These are phyloP conservation scores for maize (Zea mays) DNA, from an alignment of 176 grass and related monocot genomes.

Conservation along the genomic window DNA sequence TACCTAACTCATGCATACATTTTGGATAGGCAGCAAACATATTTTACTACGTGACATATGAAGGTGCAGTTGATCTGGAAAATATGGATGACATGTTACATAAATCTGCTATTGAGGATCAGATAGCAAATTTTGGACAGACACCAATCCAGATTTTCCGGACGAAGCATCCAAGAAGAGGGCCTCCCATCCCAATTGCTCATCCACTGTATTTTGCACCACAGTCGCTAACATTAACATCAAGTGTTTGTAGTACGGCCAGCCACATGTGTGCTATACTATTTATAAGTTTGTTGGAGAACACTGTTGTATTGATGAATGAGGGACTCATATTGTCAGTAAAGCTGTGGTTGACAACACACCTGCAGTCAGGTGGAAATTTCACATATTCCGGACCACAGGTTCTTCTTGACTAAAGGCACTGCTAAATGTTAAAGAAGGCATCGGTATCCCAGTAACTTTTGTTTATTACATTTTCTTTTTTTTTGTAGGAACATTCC, in stretches of 20 bases:
- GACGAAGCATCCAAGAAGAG: slow-evolving; percentile 93
- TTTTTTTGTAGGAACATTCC: slow-evolving; percentile 72
- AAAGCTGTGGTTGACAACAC: slow-evolving; percentile 84
- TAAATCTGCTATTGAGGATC: slow-evolving; percentile 96
- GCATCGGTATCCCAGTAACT: neutral
- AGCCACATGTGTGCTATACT: slow-evolving; percentile 54
- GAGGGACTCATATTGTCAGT: slow-evolving; percentile 70
- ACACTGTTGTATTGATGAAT: slow-evolving; percentile 63
- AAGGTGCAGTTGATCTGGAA: slow-evolving; percentile 96
- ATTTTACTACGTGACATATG: slow-evolving; percentile 98
- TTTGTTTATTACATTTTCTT: slow-evolving; percentile 19
- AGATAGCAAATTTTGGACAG: slow-evolving; percentile 99
- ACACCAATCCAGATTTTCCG: slow-evolving; percentile 95
- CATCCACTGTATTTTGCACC: slow-evolving; percentile 97
- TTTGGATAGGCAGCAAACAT: slow-evolving; percentile 84
- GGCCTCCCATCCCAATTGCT: slow-evolving; percentile 84
- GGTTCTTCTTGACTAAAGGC: slow-evolving; percentile 49
- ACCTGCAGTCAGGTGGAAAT: slow-evolving; percentile 77
- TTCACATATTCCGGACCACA: slow-evolving; percentile 93
- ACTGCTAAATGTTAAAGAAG: neutral
- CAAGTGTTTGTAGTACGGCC: slow-evolving; percentile 48
- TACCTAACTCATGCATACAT: slow-evolving; percentile 23
- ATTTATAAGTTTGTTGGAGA: slow-evolving; percentile 78
- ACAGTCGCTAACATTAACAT: slow-evolving; percentile 77
- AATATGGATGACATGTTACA: slow-evolving; percentile 98